Evolutionary conservation across 2,329 filamentous ascomycete species (phyloP).

Genomic region (Colletotrichum horii): DNA sequence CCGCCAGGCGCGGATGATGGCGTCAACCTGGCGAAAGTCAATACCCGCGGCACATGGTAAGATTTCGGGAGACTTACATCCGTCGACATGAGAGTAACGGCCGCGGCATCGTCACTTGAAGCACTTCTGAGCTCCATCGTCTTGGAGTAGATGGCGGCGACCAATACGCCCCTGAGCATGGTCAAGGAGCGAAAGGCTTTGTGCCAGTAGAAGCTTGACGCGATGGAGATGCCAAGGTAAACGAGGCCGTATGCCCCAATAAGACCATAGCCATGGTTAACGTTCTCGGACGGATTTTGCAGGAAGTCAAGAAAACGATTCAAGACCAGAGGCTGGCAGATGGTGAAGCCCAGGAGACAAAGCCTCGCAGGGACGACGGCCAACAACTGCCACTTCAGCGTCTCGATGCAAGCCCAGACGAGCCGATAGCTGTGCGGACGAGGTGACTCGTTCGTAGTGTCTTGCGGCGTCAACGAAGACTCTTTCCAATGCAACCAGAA

Average conservation of each 20-base stretch:
- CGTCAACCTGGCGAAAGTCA: conserved; percentile 33
- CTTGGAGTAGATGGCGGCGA: conserved; percentile 30
- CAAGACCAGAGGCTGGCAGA: conserved; percentile 42
- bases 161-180: conserved; percentile 31
- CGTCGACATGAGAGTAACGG: conserved; percentile 31
- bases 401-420: conserved; percentile 29
- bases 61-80: conserved; percentile 27
- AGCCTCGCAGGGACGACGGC: conserved; percentile 36
- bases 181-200: conserved; percentile 27
- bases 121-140: conserved; percentile 22
- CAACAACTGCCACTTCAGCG: conserved; percentile 33
- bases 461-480: conserved; percentile 22
- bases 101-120: conserved; percentile 24
- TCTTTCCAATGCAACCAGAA: conserved; percentile 36
- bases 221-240: conserved; percentile 46
- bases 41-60: background rate
- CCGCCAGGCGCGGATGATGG: conserved; percentile 38
- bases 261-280: conserved; percentile 41
- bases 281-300: conserved; percentile 25
- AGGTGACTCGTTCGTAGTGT: background rate
- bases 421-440: conserved; percentile 24
- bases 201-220: conserved; percentile 26
- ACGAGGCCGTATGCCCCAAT: conserved; percentile 45
- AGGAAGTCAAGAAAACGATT: conserved; percentile 37
- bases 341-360: conserved; percentile 37